Base-by-base conservation (phyloP, 2,329 filamentous ascomycete species). In the Penicillium digitatum region DNA sequence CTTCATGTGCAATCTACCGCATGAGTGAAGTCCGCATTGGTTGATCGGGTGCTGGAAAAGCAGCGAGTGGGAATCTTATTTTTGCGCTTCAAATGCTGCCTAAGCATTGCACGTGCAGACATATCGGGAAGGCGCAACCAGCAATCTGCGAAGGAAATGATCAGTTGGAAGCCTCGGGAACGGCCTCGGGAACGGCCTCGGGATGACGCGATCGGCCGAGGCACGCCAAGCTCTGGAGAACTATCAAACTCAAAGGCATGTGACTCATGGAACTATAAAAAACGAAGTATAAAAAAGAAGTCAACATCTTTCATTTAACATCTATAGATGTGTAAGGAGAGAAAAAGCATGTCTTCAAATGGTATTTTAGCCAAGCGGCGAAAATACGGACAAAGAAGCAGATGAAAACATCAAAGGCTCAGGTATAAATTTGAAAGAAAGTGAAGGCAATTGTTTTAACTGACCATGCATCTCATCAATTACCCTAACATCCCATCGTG, bases 21-120 rank as follows among this genome's bases (percentile, higher is more conserved):
- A 72, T 87, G 84, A 9, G 84, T 86, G 67, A 86, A 86, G 69
- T 87, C 84, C 16, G 81, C 80, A 54, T 74, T 64, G 46, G 60
- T 61, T n/a, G 60, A 49, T 51, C 63, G 58, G 16, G 74, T 72
- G 31, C 69, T 76, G 8, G 78, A 80, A 65, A 82, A 81, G 46
- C 51, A 60, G 53, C 72, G 65, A 16, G 52, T 58, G 24, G 59
- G 40, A 11, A 37, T 37, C 37, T 37, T 54, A 4, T 42, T 22
- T 35, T 18, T 49, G 22, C 20, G 22, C 35, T 55, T 27, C 49
- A 61, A 8, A 45, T 16, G 10, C 26, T 35, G 31, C 16, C 18
- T 52, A n/a, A 24, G 11, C 43, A 59, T 52, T 24, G 52, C 55
- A 53, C 57, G 46, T 54, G 55, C 42, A 49, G 55, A 47, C 62